Percentiles rank a stretch among this genome's conserved stretches.
These are phyloP conservation scores for Leccinellum albellum DNA, from an alignment of 768 basidiomycete genomes.

Conservation along the genomic window DNA sequence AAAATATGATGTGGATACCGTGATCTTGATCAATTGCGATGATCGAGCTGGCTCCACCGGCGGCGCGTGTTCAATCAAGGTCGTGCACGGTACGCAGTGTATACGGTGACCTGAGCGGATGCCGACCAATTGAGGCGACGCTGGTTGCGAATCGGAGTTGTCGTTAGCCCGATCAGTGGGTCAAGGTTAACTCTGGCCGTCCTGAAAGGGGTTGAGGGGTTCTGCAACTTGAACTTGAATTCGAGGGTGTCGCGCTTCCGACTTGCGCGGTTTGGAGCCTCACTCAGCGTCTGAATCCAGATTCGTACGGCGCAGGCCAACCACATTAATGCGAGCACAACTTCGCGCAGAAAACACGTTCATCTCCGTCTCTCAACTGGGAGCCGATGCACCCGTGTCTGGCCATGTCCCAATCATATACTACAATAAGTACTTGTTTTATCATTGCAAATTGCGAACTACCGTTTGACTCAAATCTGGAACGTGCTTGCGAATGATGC, in stretches of 20 bases:
- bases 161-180: slow-evolving; percentile 19
- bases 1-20: slow-evolving; percentile 3
- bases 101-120: slow-evolving; percentile 18
- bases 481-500: neutral
- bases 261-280: slow-evolving; percentile 10
- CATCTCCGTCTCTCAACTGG: slow-evolving; percentile 24
- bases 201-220: slow-evolving; percentile 10
- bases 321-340: slow-evolving; percentile 7
- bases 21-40: neutral
- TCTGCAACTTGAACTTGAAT: neutral
- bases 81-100: slow-evolving; percentile 4
- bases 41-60: neutral
- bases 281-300: neutral
- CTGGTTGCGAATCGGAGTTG: slow-evolving; percentile 7
- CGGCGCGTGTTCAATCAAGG: neutral
- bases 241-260: slow-evolving; percentile 13
- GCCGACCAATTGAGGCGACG: slow-evolving; percentile 6
- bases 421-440: neutral
- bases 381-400: slow-evolving; percentile 9
- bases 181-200: slow-evolving; percentile 32
- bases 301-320: slow-evolving; percentile 20
- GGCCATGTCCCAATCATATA: slow-evolving; percentile 1
- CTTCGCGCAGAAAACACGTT: slow-evolving; percentile 17
- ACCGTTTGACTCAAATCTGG: neutral
- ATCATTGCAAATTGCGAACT: slow-evolving; percentile 22